Evolutionary conservation across 2,329 filamentous ascomycete genomes (phyloP), one percentile per base, ranked within the genome.

Genomic region (Calonectria leucothoes): DNA sequence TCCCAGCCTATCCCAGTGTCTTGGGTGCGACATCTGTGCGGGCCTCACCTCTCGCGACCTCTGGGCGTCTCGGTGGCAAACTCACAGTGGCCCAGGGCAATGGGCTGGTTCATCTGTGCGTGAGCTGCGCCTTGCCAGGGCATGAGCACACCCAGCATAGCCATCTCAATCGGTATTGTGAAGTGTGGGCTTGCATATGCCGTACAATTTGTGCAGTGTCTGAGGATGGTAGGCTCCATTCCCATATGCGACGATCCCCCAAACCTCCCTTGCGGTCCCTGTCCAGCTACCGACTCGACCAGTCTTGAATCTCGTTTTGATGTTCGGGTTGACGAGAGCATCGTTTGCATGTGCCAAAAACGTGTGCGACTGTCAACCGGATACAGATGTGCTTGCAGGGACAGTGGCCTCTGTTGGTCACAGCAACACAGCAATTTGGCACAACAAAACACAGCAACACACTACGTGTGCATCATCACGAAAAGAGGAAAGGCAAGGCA

Each of bases 1-100:
- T 75, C 59, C 66, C 66, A 57, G 33, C 25, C 42, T 70, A 67
- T 45, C 66, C 78, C 77, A 71, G 68, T 61, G 70, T 73, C 76
- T 51, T 75, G 78, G 77, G 55, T 67, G 69, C 72, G 77, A 76
- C 76, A 63, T 69, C 75, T 74, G 69, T 69, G 74, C 64, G 57
- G 74, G 27, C 74, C 66, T 68, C 72, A 69, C 33, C 65, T 25
- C 64, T 71, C 20, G 27, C 65, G 49, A 33, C 65, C 59, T 70
- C 59, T 49, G 35, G 25, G 59, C 57, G 61, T 72, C 68, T 67
- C 70, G 70, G 29, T 63, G 27, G 49, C 61, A 49, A 45, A 70
- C 35, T 68, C 29, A 29, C 35, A 42, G 48, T 23, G 33, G 67
- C 25, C 67, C 67, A 23, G 20, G 37, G 35, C 69, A 20, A 45